Percentiles rank a stretch among this genome's conserved stretches.
phyloP scores from a whole-genome alignment of 208 protist genomes.

The Crithidia bombi region DNA sequence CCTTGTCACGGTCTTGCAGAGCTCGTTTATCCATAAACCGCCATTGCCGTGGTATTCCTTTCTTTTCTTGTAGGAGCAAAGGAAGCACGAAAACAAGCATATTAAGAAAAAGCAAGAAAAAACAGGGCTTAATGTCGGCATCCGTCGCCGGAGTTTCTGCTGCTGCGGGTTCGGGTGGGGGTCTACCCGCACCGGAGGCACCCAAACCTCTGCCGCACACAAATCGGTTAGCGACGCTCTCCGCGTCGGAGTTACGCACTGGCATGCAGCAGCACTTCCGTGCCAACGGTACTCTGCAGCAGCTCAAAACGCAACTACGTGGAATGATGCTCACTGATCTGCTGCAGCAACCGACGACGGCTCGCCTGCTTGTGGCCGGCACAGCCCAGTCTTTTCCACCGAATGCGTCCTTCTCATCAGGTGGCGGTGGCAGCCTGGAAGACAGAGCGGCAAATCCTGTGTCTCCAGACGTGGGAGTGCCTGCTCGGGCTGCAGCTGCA shows the following conservation, averaged over 20 bases:
- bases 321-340: conserved; percentile 79
- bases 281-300: conserved; percentile 66
- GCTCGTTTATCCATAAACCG: too few species aligned
- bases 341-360: conserved; percentile 48
- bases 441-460: conserved; percentile 3
- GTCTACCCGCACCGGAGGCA: background rate
- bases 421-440: background rate
- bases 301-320: conserved; percentile 87
- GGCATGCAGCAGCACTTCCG: conserved; percentile 81
- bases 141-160: conserved; percentile 2
- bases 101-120: too few species aligned
- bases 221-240: conserved; percentile 23
- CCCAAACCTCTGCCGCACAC: background rate
- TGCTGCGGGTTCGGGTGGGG: background rate
- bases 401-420: background rate
- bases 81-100: too few species aligned
- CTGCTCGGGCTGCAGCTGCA: background rate
- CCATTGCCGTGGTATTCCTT: too few species aligned
- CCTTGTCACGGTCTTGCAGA: too few species aligned
- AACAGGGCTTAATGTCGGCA: too few species aligned
- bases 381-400: conserved; percentile 20
- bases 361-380: conserved; percentile 23
- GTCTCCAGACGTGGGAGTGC: too few species aligned
- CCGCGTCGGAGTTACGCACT: conserved; percentile 68
- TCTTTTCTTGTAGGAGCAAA: too few species aligned